These are phyloP conservation scores for Eutypella sp. DNA, from an alignment of 2,329 filamentous ascomycete species.

Conservation along the genomic window DNA sequence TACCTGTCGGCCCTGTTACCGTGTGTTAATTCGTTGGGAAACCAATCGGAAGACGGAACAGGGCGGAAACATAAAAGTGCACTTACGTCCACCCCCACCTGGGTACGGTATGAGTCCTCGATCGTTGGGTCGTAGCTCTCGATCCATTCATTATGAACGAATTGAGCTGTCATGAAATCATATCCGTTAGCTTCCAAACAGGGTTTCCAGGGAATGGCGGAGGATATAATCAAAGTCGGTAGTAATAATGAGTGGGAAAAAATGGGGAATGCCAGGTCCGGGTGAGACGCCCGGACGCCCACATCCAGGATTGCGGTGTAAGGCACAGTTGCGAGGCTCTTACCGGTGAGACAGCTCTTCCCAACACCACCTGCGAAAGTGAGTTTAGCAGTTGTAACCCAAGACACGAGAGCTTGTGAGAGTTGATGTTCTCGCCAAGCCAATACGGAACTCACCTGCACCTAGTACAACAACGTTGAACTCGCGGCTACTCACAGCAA, in stretches of 20 bases:
- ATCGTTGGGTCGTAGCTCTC: slow-evolving; percentile 80
- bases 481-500: slow-evolving; percentile 53
- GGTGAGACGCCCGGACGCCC: background rate
- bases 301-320: slow-evolving; percentile 8
- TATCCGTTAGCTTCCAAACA: slow-evolving; percentile 11
- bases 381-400: slow-evolving; percentile 15
- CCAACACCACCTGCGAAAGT: slow-evolving; percentile 68
- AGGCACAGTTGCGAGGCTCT: slow-evolving; percentile 21
- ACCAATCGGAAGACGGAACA: slow-evolving; percentile 9
- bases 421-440: background rate
- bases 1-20: slow-evolving; percentile 71
- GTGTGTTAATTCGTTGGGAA: slow-evolving; percentile 24
- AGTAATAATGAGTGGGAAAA: too few species aligned
- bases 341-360: slow-evolving; percentile 89
- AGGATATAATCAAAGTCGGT: too few species aligned
- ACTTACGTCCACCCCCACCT: slow-evolving; percentile 79
- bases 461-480: slow-evolving; percentile 80
- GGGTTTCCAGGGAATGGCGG: background rate
- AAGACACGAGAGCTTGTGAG: slow-evolving; percentile 4
- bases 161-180: slow-evolving; percentile 62
- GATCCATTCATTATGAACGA: slow-evolving; percentile 92
- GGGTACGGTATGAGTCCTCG: slow-evolving; percentile 71
- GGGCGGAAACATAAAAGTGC: slow-evolving; percentile 6
- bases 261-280: background rate
- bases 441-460: slow-evolving; percentile 53